Base-by-base conservation (phyloP, 2,329 filamentous ascomycete species). In the Juglanconis juglandina region DNA sequence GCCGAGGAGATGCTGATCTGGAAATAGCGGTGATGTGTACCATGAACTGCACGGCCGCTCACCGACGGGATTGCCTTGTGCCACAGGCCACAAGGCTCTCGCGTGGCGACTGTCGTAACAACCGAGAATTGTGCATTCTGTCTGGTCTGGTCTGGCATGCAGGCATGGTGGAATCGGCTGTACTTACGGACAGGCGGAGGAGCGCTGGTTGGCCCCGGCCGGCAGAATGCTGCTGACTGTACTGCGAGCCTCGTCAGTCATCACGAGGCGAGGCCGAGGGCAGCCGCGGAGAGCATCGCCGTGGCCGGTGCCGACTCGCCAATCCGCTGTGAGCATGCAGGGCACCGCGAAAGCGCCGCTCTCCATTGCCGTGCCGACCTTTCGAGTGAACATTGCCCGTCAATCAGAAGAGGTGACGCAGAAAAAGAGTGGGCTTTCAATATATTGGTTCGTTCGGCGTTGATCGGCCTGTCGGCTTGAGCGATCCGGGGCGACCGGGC, bases 31-130 rank as follows among this genome's bases (percentile, higher is more conserved):
- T 56, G 57, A 52, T 49, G 56, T 50, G 35, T 11, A 8, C 11
- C 35, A 39, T 24, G 24, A 39, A 11, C 49, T 24, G 39, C 42
- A 55, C 42, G 42, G 46, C 33, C 33, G 5, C 42, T 61, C 60
- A 61, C 60, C 60, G 60, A 61, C 60, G 51, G 59, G 39, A 59
- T 30, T 59, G 52, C 56, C 60, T 52, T 50, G 56, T 49, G 49
- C 57, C 11, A 24, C 24, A 24, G 24, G 24, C 24, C 44, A 54
- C 44, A 39, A 24, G 35, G 30, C 30, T 39, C 42, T 48, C 44
- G 37, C 42, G 44, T 54, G 55, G 53, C 46, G 37, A 46, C 30
- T n/a, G 14, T 35, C 37, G 33, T 10, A 24, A 11, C 47, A 54
- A 13, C 56, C 59, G 56, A 61, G 47, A 51, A 37, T 49, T 55